Evolutionary conservation across 225 moss, liverwort and hornwort genomes (phyloP), one percentile per base, ranked within the genome.

Genomic region (Climacium dendroides): DNA sequence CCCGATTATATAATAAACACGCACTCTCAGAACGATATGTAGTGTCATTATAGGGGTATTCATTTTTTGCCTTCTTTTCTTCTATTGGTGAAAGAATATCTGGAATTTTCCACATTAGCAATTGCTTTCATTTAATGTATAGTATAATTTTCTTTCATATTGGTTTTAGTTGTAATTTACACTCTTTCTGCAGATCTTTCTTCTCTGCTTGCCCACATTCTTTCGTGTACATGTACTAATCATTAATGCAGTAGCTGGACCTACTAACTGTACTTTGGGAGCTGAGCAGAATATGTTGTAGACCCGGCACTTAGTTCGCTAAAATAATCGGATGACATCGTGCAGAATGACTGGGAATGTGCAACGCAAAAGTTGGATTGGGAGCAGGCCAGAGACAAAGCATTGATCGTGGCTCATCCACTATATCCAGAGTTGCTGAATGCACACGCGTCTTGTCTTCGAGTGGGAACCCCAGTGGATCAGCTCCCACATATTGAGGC

Each of bases 381-480:
- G 96, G 90, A 92, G 61, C 78, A 91, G 59, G 95, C 94, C 24
- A 92, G 91, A 87, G 87, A 92, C 79, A 96, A 92, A 88, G 95
- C 96, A 50, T 80, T 94, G 76, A 83, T 96, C 62, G 88, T 94
- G 55, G 86, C 87, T 63, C 97, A 96, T 89, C 96, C 96, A 60
- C 84, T 96, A 60, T 96, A 94, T 87, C 87, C 90, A 67, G 89
- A 93, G 55, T 88, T 97, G 88, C 86, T 97, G 72, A 80, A 83
- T 76, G 94, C 94, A n/a, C 96, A 96, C 69, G 92, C 96, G 37
- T 89, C 90, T 84, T 94, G 94, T 81, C 89, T 97, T 57, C 94
- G 94, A 47, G 89, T 94, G 88, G 94, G 94, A 62, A 94, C 94
- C 39, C 96, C 96, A 63, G 95, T 94, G 59, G 92, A 94, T 85